phyloP scores from a whole-genome alignment of 164 flowering plant species.

The Echeveria elegans region DNA sequence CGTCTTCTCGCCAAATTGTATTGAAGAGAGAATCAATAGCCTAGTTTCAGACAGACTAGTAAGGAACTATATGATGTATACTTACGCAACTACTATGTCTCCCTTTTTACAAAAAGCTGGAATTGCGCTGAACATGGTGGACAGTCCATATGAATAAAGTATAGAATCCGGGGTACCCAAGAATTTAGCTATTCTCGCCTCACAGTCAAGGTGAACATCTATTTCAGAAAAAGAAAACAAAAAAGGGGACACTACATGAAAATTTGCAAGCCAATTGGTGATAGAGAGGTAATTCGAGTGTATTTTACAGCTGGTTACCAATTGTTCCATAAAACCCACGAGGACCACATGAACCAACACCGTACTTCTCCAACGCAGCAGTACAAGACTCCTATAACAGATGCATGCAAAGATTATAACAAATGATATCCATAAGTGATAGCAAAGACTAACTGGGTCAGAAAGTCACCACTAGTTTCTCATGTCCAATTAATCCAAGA shows the following conservation, averaged over 20 bases:
- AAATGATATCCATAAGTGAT: background rate
- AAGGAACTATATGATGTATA: conserved; percentile 14
- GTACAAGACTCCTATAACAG: conserved; percentile 73
- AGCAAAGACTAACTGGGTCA: conserved; percentile 8
- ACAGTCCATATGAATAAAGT: conserved; percentile 92
- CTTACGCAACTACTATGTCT: conserved; percentile 91
- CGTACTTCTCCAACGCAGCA: conserved; percentile 84
- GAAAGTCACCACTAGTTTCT: conserved; percentile 59
- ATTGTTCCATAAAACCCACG: conserved; percentile 99
- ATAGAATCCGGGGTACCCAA: conserved; percentile 95
- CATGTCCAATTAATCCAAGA: conserved; percentile 83
- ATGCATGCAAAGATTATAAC: background rate
- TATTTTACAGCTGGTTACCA: conserved; percentile 33
- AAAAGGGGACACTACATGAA: background rate
- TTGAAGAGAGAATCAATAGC: no score
- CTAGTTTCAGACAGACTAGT: background rate
- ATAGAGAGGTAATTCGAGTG: background rate
- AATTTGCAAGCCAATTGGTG: background rate
- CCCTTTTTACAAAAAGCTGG: conserved; percentile 96
- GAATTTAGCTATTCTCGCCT: conserved; percentile 82
- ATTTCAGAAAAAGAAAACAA: conserved; percentile 11
- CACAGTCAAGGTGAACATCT: conserved; percentile 99
- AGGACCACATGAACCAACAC: conserved; percentile 99
- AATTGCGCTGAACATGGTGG: conserved; percentile 94
- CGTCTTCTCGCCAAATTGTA: no score